phyloP scores from a whole-genome alignment of 129 eudicot species.

The Pittosporum tobira region DNA sequence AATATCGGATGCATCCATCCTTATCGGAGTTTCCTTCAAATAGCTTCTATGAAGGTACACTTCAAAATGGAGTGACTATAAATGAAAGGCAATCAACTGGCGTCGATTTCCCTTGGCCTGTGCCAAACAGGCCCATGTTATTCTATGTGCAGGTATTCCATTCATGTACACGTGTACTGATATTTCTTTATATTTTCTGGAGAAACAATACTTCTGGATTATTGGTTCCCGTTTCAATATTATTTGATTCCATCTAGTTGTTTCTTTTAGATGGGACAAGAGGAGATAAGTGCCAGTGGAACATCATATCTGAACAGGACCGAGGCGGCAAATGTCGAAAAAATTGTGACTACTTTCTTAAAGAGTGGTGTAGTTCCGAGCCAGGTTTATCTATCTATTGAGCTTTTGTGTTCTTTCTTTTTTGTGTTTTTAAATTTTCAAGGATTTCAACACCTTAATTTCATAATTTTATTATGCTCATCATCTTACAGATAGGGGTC shows the following conservation, averaged over 20 bases:
- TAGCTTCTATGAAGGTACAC: constrained; percentile 88
- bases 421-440: too few relatives aligned
- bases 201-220: too few relatives aligned
- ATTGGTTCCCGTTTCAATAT: not conserved
- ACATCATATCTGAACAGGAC: constrained; percentile 90
- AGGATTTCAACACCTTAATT: not conserved
- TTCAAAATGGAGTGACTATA: constrained; percentile 88
- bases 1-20: constrained; percentile 92
- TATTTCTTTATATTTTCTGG: too few relatives aligned
- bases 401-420: not conserved
- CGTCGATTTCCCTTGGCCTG: constrained; percentile 99
- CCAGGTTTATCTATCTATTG: constrained; percentile 38
- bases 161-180: too few relatives aligned
- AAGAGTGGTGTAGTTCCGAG: constrained; percentile 93
- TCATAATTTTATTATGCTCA: not conserved
- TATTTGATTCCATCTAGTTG: not conserved
- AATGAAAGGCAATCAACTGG: constrained; percentile 92
- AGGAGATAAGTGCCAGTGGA: constrained; percentile 95
- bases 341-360: constrained; percentile 79
- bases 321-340: constrained; percentile 94
- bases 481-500: constrained; percentile 62
- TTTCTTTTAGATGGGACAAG: constrained; percentile 85
- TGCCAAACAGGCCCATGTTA: constrained; percentile 93
- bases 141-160: constrained; percentile 83
- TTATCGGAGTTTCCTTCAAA: constrained; percentile 90